Base-by-base conservation (phyloP, 768 basidiomycete species). In the Termitomyces eurrhizus region DNA sequence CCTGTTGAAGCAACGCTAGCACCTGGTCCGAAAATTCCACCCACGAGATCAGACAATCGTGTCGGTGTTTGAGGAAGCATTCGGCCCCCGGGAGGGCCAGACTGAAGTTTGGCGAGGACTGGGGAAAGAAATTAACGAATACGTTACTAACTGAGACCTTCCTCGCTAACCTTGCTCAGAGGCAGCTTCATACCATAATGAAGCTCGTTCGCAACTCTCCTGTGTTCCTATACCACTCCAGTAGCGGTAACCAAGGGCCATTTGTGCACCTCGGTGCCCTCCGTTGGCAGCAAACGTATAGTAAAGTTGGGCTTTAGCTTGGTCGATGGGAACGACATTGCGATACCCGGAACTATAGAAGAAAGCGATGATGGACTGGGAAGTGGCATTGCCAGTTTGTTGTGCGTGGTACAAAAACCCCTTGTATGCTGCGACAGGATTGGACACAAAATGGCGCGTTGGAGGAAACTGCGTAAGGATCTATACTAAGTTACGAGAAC, bases 201-300 rank as follows among this genome's bases (percentile, higher is more conserved):
- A 75, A 14, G 97, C 92, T 12, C 83, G 78, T 67, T 87, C 80
- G 73, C 97, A 98, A 66, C 88, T 87, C 71, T 98, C 94, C 56
- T 85, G 76, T 0, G 93, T 89, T 12, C 95, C 92, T 59, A 99
- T 97, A 1, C 97, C 97, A 42, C 91, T 88, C 95, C 95, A 98
- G 68, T 95, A 88, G 32, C 95, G 85, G 73, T 96, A 98, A 0
- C 88, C 97, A 36, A 98, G 78, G 2, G 93, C 86, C 92, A 96
- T 95, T 70, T 95, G 88, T 0, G 96, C 91, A 6, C 90, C 89
- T 66, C 87, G 86, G 74, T 95, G 84, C 0, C 90, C 92, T 2
- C 90, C 89, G 54, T 95, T 87, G 1, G 93, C 95, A 4, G 95
- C 88, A 67, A 98, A 98, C 0, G 95, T 97, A 71, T 95, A 94